These are phyloP conservation scores for Alternaria tenuissima DNA, from an alignment of 2,329 filamentous ascomycete species.

Conservation along the genomic window DNA sequence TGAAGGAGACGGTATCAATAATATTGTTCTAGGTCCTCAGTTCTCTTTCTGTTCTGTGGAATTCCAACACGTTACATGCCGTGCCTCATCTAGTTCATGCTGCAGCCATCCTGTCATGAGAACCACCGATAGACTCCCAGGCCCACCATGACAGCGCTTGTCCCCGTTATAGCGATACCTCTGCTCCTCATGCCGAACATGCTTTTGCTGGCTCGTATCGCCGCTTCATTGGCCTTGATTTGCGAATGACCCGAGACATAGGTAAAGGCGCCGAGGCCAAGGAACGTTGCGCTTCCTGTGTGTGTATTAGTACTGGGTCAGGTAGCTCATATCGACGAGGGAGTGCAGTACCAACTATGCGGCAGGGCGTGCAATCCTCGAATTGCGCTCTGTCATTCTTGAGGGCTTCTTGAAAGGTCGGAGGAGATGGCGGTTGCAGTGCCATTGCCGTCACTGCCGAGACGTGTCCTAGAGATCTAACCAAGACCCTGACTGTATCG, in stretches of 20 bases:
- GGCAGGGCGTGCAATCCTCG: constrained; percentile 75
- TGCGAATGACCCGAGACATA: constrained; percentile 58
- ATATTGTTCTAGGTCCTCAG: background rate
- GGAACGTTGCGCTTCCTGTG: constrained; percentile 56
- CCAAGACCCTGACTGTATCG: background rate
- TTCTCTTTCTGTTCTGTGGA: background rate
- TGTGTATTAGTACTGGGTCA: background rate
- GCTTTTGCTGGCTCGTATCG: constrained; percentile 53
- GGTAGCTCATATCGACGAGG: background rate
- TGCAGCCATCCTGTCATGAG: constrained; percentile 27
- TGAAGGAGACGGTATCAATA: background rate
- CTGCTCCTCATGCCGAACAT: constrained; percentile 54
- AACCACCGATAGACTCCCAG: constrained; percentile 56
- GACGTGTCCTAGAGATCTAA: background rate
- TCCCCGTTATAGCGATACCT: constrained; percentile 51
- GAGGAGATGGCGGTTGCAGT: constrained; percentile 21
- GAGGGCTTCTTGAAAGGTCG: constrained; percentile 42
- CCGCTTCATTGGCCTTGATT: constrained; percentile 51
- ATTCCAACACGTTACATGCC: background rate
- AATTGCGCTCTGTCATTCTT: constrained; percentile 46
- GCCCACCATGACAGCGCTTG: constrained; percentile 53
- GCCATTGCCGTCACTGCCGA: constrained; percentile 18
- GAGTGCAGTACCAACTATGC: constrained; percentile 67
- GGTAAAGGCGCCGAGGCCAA: constrained; percentile 57
- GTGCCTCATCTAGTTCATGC: background rate